These are phyloP conservation scores for Podospora comata DNA, from an alignment of 495 filamentous ascomycete genomes.

Conservation along the genomic window DNA sequence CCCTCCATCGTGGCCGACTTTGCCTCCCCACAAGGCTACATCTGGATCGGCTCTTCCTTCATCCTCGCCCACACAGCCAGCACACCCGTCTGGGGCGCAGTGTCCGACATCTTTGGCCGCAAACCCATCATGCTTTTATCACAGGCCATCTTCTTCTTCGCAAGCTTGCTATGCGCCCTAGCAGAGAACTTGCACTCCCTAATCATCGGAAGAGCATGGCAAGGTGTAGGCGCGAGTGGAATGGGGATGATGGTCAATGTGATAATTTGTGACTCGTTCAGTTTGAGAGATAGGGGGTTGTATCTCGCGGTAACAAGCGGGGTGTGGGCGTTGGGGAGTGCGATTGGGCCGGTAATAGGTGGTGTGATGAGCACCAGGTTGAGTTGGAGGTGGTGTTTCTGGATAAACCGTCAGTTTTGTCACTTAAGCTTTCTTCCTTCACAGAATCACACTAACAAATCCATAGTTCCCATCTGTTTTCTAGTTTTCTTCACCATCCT, in stretches of 20 bases:
- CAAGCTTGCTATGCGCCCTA: constrained; percentile 66
- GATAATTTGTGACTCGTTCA: constrained; percentile 71
- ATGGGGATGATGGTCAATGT: constrained; percentile 74
- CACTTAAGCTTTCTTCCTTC: not conserved
- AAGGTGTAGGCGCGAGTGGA: constrained; percentile 75
- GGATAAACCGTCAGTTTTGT: constrained; percentile 53
- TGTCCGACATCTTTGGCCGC: constrained; percentile 77
- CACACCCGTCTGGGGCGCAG: constrained; percentile 70
- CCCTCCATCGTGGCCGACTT: constrained; percentile 60
- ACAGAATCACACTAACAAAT: not conserved
- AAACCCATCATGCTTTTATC: constrained; percentile 70
- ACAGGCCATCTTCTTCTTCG: constrained; percentile 66
- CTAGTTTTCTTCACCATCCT: constrained; percentile 61
- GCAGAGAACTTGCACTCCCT: constrained; percentile 64
- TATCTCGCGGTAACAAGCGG: constrained; percentile 45
- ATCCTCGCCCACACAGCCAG: constrained; percentile 63
- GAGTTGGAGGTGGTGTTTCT: constrained; percentile 63
- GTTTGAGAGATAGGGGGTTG: constrained; percentile 57
- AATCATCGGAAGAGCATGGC: constrained; percentile 67
- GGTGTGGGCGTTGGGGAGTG: constrained; percentile 50
- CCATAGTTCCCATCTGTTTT: constrained; percentile 60
- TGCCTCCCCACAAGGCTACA: constrained; percentile 59
- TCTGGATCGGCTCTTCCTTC: constrained; percentile 71
- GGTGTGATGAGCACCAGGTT: constrained; percentile 53
- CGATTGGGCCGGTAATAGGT: constrained; percentile 58